Evolutionary conservation across 345 rosid genomes (phyloP).

Genomic region (Melastoma malabathricum): DNA sequence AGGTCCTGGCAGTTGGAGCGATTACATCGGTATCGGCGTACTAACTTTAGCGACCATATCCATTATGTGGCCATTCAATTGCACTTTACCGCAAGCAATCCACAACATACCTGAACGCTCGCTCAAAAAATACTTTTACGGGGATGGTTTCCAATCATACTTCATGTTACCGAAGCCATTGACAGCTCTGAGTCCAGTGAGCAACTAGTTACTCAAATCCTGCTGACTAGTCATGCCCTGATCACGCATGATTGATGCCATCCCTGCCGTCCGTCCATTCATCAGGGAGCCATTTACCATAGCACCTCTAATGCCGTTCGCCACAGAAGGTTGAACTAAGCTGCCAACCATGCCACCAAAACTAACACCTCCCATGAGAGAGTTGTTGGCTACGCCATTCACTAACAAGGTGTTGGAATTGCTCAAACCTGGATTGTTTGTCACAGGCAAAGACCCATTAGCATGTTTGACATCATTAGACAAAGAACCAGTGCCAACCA

Average conservation of each 20-base stretch:
- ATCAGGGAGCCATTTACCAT: conserved; percentile 42
- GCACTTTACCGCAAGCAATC: background rate
- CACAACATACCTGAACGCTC: background rate
- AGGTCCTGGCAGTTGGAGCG: no score
- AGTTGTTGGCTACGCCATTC: conserved; percentile 21
- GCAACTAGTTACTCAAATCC: conserved; percentile 65
- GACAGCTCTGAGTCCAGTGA: conserved; percentile 59
- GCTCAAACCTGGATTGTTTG: conserved; percentile 29
- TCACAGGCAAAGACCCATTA: conserved; percentile 35
- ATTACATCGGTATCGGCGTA: no score
- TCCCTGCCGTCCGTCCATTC: conserved; percentile 54
- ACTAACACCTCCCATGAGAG: conserved; percentile 18
- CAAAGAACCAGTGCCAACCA: conserved; percentile 42
- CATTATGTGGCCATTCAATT: background rate
- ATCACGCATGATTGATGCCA: conserved; percentile 40
- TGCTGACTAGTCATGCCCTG: conserved; percentile 60
- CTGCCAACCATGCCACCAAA: conserved; percentile 43
- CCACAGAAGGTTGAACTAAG: conserved; percentile 40
- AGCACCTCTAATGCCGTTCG: conserved; percentile 54
- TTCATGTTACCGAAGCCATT: conserved; percentile 64
- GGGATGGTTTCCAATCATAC: conserved; percentile 71
- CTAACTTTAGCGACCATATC: no score
- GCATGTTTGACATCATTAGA: conserved; percentile 44
- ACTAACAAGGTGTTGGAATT: conserved; percentile 35
- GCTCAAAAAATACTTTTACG: conserved; percentile 16